Evolutionary conservation across 2,329 filamentous ascomycete genomes (phyloP).

Genomic region (Botrytis paeoniae): DNA sequence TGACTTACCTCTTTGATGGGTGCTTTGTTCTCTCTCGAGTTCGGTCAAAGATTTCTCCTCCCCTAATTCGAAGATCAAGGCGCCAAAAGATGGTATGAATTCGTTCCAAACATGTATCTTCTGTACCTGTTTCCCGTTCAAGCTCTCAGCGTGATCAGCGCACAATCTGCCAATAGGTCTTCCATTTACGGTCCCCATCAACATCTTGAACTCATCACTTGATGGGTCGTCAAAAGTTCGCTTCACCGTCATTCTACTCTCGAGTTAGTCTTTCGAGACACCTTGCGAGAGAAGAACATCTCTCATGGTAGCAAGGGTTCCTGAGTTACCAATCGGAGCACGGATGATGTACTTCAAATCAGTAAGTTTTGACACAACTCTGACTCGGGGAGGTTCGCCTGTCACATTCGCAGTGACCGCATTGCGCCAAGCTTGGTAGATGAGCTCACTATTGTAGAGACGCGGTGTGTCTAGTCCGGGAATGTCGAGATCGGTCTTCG

Average conservation of each 20-base stretch:
- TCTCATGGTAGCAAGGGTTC: not conserved
- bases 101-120: not conserved
- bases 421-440: slow-evolving; percentile 8
- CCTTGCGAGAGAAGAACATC: not conserved
- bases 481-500: not conserved
- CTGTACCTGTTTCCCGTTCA: not conserved
- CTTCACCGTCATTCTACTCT: not conserved
- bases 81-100: not conserved
- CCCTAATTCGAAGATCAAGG: not conserved
- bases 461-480: not conserved
- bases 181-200: not conserved
- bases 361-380: not conserved
- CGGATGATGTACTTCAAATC: not conserved
- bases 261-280: not conserved
- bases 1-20: not conserved
- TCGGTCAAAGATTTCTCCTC: not conserved
- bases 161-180: not conserved
- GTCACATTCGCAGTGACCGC: not conserved
- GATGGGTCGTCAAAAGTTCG: not conserved
- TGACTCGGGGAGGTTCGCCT: not conserved
- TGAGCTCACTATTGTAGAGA: not conserved
- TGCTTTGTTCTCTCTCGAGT: not conserved
- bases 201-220: not conserved
- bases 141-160: not conserved
- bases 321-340: not conserved